Base-by-base conservation (phyloP, 2,329 filamentous ascomycete genomes). In the Ramularia endophylla region DNA sequence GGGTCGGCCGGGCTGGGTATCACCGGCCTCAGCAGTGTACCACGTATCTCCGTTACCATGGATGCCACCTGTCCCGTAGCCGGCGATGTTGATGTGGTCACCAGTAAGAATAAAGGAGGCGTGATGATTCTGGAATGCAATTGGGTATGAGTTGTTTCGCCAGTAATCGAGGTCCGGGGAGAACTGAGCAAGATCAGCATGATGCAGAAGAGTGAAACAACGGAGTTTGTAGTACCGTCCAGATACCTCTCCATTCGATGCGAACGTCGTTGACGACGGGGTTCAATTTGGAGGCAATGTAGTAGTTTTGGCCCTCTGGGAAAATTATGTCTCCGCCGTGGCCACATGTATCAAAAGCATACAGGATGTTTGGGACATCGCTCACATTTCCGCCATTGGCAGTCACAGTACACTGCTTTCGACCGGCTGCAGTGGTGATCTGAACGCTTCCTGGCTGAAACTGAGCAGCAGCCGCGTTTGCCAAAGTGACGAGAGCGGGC, bases 101-200 rank as follows among this genome's bases (percentile, higher is more conserved):
- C 74, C 74, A 0, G 66, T 69, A 32, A 78, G 59, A 13, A 77
- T 50, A 44, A 78, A 74, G 12, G 70, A 68, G 0, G 74, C 74
- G n/a, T 58, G 59, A 48, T 77, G 75, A 50, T 78, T 77, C 51
- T 78, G 74, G 48, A 77, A 78, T 3, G 61, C 58, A 25, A 78
- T 65, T 6, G 64, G 69, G 47, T 76, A 78, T 0, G 69, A 68
- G 45, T 76, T 71, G 6, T 42, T 36, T 37, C 74, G 65, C 74
- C 74, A 78, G 56, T 77, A 76, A 13, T 57, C 54, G n/a, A 77
- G 58, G 52, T 78, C 62, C 34, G 70, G 64, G 2, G 71, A 73
- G 56, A 71, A 69, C n/a, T n/a, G n/a, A n/a, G n/a, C n/a, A n/a
- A n/a, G n/a, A n/a, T n/a, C n/a, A n/a, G n/a, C n/a, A n/a, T n/a